Base-by-base conservation (phyloP, 768 basidiomycete genomes). In the Collybia nuda region DNA sequence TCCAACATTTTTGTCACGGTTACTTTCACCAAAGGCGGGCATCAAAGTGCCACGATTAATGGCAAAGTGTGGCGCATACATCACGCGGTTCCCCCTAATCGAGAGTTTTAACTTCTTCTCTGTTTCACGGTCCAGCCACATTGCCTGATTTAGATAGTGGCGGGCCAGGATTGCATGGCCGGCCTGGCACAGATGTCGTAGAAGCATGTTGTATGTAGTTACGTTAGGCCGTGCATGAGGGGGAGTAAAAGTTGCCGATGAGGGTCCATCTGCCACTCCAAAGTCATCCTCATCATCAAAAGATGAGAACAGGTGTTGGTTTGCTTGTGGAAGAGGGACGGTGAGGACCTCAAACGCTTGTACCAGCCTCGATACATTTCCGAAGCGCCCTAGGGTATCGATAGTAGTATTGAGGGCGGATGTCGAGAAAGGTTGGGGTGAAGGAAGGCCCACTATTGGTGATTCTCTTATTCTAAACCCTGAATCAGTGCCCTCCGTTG, bases 281-380 rank as follows among this genome's bases (percentile, higher is more conserved):
- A 78, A 82, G 57, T 82, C 82, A 32, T 86, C 80, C 44, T 90
- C 85, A 18, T 86, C 85, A 40, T 87, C 85, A 62, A 84, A 86
- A 11, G 81, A 75, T 5, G 76, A 68, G 53, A 78, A 73, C 48
- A 74, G 68, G 56, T 74, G 71, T 61, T 75, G 69, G 42, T 66
- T 72, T 38, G 77, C 73, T 51, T 70, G 66, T 9, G 86, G 83
- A 23, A 90, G 73, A 14, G 88, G 87, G 42, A 82, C 76, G 0
- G 90, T 89, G 51, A 91, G 80, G 23, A 88, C 82, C 57, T 92
- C 90, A 59, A 91, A 93, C 1, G 85, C 77, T 59, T 83, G 81
- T 5, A 92, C 77, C 62, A 93, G 76, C 56, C 80, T 83, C 3
- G 86, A 82, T 35, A 88, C 65, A 47, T 84, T 68, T 11, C 81